Percentiles rank a stretch among this genome's conserved stretches.
These are phyloP conservation scores for Hydnum rufescens DNA, from an alignment of 768 basidiomycete species.

Conservation along the genomic window DNA sequence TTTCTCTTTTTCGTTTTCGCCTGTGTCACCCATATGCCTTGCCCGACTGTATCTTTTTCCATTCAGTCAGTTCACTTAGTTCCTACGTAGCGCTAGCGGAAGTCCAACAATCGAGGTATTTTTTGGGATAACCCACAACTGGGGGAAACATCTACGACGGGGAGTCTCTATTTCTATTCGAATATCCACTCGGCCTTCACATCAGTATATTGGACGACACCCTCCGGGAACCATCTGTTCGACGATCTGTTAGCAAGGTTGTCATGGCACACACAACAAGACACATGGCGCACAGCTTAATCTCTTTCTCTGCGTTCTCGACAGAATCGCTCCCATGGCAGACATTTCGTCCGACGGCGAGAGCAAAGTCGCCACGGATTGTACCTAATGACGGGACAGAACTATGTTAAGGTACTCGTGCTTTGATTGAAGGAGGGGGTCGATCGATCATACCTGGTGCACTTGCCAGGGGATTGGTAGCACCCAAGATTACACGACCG, in stretches of 20 bases:
- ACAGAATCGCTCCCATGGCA: conserved; percentile 83
- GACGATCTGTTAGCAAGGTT: conserved; percentile 1
- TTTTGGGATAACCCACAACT: no score
- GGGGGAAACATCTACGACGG: no score
- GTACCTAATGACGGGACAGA: conserved; percentile 34
- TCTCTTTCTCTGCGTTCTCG: conserved; percentile 86
- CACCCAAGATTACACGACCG: conserved; percentile 86
- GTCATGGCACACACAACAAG: not conserved
- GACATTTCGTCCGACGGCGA: conserved; percentile 89
- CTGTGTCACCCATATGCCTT: no score
- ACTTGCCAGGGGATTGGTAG: conserved; percentile 89
- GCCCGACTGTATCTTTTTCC: no score
- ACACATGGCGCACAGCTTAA: conserved; percentile 45
- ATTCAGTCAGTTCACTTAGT: no score
- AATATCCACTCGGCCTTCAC: conserved; percentile 55
- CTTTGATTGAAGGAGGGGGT: not conserved
- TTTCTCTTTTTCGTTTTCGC: no score
- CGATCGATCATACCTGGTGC: conserved; percentile 42
- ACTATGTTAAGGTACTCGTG: conserved; percentile 2
- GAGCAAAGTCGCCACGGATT: conserved; percentile 88
- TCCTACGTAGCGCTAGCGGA: no score
- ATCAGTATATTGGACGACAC: conserved; percentile 48
- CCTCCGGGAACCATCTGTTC: conserved; percentile 81
- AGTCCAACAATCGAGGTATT: no score
- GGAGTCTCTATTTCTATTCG: conserved; percentile 51